Conservation (phyloP, 257 asterid genomes). For the Capsicum rhomboideum region DNA sequence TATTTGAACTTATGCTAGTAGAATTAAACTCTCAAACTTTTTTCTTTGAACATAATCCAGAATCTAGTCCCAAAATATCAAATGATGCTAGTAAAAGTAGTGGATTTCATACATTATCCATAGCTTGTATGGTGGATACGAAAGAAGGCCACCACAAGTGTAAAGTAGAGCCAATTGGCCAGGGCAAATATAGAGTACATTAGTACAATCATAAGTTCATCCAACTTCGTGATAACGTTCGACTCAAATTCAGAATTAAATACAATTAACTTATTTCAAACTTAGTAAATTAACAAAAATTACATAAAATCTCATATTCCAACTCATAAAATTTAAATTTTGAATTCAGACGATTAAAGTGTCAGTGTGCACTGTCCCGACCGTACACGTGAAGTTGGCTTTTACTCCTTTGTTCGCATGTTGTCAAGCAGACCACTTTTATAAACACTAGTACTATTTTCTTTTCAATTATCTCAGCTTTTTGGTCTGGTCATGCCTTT, state of each 20-base stretch:
- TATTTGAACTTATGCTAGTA: background rate
- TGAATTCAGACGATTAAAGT: background rate
- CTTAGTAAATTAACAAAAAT: background rate
- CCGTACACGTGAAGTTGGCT: conserved; percentile 30
- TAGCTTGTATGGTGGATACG: background rate
- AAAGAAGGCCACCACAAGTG: background rate
- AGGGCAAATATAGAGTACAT: background rate
- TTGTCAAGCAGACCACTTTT: background rate
- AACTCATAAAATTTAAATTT: background rate
- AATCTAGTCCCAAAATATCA: background rate
- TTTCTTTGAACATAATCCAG: background rate
- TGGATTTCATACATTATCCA: background rate
- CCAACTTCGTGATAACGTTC: too few species aligned
- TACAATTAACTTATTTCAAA: background rate
- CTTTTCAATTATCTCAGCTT: background rate
- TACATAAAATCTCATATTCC: too few species aligned
- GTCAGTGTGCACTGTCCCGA: conserved; percentile 20
- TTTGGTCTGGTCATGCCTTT: background rate
- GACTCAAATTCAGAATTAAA: too few species aligned
- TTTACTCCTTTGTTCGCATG: conserved; percentile 17
- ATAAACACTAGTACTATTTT: background rate
- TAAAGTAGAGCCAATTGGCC: background rate
- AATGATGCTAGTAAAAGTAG: background rate
- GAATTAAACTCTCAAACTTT: background rate
- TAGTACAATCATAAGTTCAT: background rate